Evolutionary conservation across 768 basidiomycete species (phyloP), one percentile per base, ranked within the genome.

Genomic region (Gloeophyllum trabeum): DNA sequence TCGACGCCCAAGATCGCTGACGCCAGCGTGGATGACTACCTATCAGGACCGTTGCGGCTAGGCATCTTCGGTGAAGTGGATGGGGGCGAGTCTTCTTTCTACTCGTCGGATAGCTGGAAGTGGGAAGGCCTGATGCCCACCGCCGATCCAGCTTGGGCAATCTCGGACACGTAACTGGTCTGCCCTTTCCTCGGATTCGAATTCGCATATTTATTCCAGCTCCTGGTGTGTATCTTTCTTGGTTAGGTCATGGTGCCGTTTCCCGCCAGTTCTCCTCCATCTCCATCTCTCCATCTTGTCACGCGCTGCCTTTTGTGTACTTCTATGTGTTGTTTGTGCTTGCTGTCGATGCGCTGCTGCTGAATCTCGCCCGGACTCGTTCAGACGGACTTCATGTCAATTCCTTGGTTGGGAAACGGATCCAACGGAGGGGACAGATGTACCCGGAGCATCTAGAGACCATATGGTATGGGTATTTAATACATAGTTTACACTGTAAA

Each of bases 1-100:
- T 68, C 41, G 64, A 63, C 35, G 47, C 58, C 55, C 35, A 52
- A 51, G 44, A 58, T 57, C 45, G 49, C 45, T 35, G 53, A 59
- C 49, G 22, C 58, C 26, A 56, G 61, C 7, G 52, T 62, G 24
- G 75, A 83, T 51, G n/a, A n/a, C n/a, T n/a, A n/a, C n/a, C n/a
- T n/a, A n/a, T n/a, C n/a, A n/a, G n/a, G n/a, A n/a, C 62, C 67
- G 22, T 62, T 82, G 44, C 69, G 76, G 39, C 59, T 82, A 26
- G 75, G 76, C 36, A 57, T 71, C 41, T 76, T 74, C 65, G 74
- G 75, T 54, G 82, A 82, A 57, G 75, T 87, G 25, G 81, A 85
- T 51, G 81, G 81, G 32, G 82, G 83, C 40, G 81, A 85, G 62
- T 72, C 75, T 14, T 68, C 79, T 37, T 85, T 79, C 55, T 86